These are phyloP conservation scores for Bryopsis sp. DNA, from an alignment of 139 green algal species.

Conservation along the genomic window DNA sequence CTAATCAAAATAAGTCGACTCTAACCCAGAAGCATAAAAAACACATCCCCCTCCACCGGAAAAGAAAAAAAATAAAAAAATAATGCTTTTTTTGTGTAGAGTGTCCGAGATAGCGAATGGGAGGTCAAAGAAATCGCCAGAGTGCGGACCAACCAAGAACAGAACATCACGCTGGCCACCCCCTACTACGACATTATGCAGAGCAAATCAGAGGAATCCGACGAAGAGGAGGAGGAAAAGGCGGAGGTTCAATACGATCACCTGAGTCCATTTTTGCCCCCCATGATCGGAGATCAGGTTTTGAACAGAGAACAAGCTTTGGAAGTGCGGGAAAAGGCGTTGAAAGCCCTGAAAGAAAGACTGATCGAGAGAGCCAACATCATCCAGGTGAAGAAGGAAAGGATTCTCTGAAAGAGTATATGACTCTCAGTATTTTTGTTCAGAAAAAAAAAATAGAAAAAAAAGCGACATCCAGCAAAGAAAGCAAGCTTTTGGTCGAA, in stretches of 20 bases:
- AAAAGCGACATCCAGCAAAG: no score
- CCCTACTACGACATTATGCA: constrained; percentile 77
- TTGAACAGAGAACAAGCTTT: constrained; percentile 30
- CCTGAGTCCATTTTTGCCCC: constrained; percentile 68
- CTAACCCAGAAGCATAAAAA: no score
- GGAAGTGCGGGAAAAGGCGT: constrained; percentile 55
- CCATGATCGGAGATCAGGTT: constrained; percentile 48
- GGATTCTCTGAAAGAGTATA: no score
- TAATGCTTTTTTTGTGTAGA: constrained; percentile 32
- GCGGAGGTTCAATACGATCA: constrained; percentile 55
- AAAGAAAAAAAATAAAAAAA: no score
- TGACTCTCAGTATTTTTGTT: no score
- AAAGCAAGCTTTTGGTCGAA: no score
- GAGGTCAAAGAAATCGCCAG: constrained; percentile 58
- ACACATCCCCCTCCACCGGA: no score
- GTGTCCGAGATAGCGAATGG: constrained; percentile 61
- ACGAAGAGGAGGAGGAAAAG: constrained; percentile 48
- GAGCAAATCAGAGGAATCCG: constrained; percentile 53
- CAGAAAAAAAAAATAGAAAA: no score
- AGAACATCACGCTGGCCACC: constrained; percentile 54
- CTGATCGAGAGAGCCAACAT: constrained; percentile 79
- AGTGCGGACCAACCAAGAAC: constrained; percentile 51
- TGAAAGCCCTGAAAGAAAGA: constrained; percentile 74
- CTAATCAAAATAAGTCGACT: no score
- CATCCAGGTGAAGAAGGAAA: constrained; percentile 62